Evolutionary conservation across 2,329 filamentous ascomycete genomes (phyloP).

Genomic region (Aspergillus awamori): DNA sequence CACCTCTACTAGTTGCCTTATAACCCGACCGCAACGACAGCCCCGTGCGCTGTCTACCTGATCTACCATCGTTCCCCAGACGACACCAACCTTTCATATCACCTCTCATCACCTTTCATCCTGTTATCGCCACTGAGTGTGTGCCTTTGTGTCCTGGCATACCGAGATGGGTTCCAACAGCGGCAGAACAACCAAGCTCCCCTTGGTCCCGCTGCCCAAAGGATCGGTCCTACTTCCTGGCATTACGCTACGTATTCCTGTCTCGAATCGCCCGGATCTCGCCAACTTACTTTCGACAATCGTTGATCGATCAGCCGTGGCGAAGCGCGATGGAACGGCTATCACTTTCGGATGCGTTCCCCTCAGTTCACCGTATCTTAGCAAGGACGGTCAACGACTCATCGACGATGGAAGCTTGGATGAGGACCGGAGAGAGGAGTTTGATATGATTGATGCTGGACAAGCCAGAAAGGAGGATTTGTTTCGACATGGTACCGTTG

Average conservation of each 20-base stretch:
- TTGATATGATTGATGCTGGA: constrained; percentile 58
- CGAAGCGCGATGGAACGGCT: constrained; percentile 64
- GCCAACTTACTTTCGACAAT: constrained; percentile 83
- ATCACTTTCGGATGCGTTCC: constrained; percentile 88
- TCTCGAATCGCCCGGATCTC: constrained; percentile 83
- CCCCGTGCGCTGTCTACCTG: constrained; percentile 8
- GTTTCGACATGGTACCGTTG: constrained; percentile 79
- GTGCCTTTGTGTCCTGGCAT: constrained; percentile 11
- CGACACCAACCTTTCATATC: background rate
- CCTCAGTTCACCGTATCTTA: constrained; percentile 73
- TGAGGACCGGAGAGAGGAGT: constrained; percentile 46
- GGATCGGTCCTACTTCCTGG: constrained; percentile 83
- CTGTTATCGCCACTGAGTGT: background rate
- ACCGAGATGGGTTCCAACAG: constrained; percentile 41
- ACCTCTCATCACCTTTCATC: background rate
- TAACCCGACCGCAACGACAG: constrained; percentile 14
- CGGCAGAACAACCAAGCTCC: constrained; percentile 55
- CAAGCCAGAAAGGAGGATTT: constrained; percentile 71
- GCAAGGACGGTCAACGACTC: constrained; percentile 73
- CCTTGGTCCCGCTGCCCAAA: constrained; percentile 79
- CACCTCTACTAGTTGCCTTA: constrained; percentile 16
- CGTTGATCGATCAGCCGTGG: constrained; percentile 72
- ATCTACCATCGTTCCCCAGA: background rate
- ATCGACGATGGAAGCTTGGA: constrained; percentile 65
- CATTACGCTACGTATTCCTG: constrained; percentile 79